Conservation (phyloP, 305 asterid genomes). For the Fraxinus platypoda region DNA sequence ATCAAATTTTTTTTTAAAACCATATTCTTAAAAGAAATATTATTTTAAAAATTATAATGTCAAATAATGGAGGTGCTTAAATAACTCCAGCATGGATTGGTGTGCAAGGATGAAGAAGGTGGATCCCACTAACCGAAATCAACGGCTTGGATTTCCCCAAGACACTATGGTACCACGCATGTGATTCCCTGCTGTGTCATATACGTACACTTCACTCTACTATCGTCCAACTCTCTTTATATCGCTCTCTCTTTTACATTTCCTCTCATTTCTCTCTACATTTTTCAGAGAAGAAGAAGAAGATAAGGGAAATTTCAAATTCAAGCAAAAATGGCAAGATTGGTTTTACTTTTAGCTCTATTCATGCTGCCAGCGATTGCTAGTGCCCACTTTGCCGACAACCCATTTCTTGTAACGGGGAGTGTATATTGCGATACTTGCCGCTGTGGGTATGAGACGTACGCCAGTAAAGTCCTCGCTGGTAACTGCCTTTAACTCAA, state of each 20-base stretch:
- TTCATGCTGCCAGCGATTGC: slow-evolving; percentile 45
- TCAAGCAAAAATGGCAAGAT: slow-evolving; percentile 39
- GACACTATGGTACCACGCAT: slow-evolving; percentile 38
- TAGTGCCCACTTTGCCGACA: slow-evolving; percentile 17
- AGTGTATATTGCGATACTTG: slow-evolving; percentile 70
- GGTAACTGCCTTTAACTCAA: slow-evolving; percentile 31
- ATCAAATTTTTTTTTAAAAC: too few species aligned
- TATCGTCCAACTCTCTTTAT: not conserved
- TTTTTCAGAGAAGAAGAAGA: not conserved
- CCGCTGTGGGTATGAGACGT: slow-evolving; percentile 72
- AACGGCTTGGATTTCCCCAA: slow-evolving; percentile 21
- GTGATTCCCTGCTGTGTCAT: slow-evolving; percentile 35
- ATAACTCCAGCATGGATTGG: not conserved
- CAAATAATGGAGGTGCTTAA: too few species aligned
- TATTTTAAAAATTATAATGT: too few species aligned
- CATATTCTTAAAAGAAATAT: too few species aligned
- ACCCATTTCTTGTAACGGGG: slow-evolving; percentile 47
- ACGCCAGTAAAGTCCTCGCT: slow-evolving; percentile 43
- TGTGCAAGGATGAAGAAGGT: slow-evolving; percentile 8
- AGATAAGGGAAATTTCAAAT: not conserved
- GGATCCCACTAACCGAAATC: slow-evolving; percentile 42
- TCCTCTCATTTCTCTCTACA: not conserved
- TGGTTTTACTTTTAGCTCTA: slow-evolving; percentile 37
- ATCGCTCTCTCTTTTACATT: slow-evolving; percentile 9
- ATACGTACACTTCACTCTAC: not conserved